A percentile compares a stretch with the other conserved stretches of the same genome.
Conservation (phyloP, 306 rosid species). For the Comarum palustre region DNA sequence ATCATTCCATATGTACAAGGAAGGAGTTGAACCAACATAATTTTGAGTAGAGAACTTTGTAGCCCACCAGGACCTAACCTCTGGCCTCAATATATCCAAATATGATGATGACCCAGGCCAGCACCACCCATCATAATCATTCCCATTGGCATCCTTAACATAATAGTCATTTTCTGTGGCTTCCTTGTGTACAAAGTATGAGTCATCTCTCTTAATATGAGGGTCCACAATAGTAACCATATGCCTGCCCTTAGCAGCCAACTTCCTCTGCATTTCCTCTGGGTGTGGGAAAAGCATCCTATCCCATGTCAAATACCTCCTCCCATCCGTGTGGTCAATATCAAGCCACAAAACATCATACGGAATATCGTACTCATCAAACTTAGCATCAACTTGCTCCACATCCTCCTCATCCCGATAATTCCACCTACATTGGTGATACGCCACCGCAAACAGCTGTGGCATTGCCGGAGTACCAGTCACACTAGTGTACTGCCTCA, state of each 20-base stretch:
- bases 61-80: slow-evolving; percentile 90
- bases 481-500: slow-evolving; percentile 69
- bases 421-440: slow-evolving; percentile 97
- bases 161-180: slow-evolving; percentile 75
- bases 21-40: slow-evolving; percentile 90
- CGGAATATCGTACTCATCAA: slow-evolving; percentile 85
- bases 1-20: slow-evolving; percentile 93
- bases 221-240: slow-evolving; percentile 98
- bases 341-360: slow-evolving; percentile 99
- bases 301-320: slow-evolving; percentile 93
- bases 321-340: slow-evolving; percentile 91
- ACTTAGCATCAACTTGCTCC: slow-evolving; percentile 75
- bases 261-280: slow-evolving; percentile 89
- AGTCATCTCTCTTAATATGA: slow-evolving; percentile 82
- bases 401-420: slow-evolving; percentile 97
- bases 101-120: slow-evolving; percentile 98
- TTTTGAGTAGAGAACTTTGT: slow-evolving; percentile 61
- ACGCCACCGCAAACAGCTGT: slow-evolving; percentile 73
- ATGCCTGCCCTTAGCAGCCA: slow-evolving; percentile 74
- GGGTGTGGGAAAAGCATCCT: slow-evolving; percentile 72
- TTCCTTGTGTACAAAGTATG: slow-evolving; percentile 67
- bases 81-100: slow-evolving; percentile 64
- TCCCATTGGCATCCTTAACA: slow-evolving; percentile 85
- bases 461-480: slow-evolving; percentile 82
- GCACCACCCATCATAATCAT: slow-evolving; percentile 94